Conservation (phyloP, 257 asterid genomes). For the Forsythia suspensa region DNA sequence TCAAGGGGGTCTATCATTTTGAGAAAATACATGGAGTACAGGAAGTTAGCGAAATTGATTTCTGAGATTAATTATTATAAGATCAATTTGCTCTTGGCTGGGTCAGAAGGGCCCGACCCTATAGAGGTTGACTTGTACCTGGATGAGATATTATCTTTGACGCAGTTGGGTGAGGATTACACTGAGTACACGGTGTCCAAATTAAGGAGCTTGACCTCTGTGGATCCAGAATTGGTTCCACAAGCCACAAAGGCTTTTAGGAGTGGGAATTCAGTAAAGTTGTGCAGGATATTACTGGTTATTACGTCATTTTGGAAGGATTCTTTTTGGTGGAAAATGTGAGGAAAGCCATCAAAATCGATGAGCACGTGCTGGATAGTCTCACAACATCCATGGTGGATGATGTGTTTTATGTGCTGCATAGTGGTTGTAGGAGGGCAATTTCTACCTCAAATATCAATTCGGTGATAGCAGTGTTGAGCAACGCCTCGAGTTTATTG, state of each 20-base stretch:
- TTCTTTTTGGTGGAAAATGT: slow-evolving; percentile 99
- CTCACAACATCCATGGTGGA: slow-evolving; percentile 99
- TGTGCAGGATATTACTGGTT: slow-evolving; percentile 81
- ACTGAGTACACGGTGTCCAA: slow-evolving; percentile 91
- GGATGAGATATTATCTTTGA: slow-evolving; percentile 82
- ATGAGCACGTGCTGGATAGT: slow-evolving; percentile 87
- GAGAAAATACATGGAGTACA: slow-evolving; percentile 77
- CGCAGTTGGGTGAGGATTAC: slow-evolving; percentile 94
- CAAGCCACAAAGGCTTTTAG: slow-evolving; percentile 92
- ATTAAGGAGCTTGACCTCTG: slow-evolving; percentile 78
- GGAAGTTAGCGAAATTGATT: slow-evolving; percentile 67
- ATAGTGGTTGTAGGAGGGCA: slow-evolving; percentile 94
- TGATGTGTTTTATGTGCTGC: slow-evolving; percentile 93
- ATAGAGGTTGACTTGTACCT: slow-evolving; percentile 84
- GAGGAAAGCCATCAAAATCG: slow-evolving; percentile 88
- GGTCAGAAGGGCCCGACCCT: slow-evolving; percentile 86
- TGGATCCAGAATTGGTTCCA: slow-evolving; percentile 84
- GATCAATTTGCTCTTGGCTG: slow-evolving; percentile 67
- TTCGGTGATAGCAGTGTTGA: slow-evolving; percentile 85
- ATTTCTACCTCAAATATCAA: slow-evolving; percentile 82
- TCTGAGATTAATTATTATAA: slow-evolving; percentile 86
- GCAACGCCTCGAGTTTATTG: slow-evolving; percentile 81
- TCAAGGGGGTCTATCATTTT: slow-evolving; percentile 75
- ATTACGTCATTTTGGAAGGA: slow-evolving; percentile 92
- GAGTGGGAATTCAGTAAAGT: slow-evolving; percentile 87